Conservation (phyloP, 257 asterid species). For the Nicotiana knightiana region DNA sequence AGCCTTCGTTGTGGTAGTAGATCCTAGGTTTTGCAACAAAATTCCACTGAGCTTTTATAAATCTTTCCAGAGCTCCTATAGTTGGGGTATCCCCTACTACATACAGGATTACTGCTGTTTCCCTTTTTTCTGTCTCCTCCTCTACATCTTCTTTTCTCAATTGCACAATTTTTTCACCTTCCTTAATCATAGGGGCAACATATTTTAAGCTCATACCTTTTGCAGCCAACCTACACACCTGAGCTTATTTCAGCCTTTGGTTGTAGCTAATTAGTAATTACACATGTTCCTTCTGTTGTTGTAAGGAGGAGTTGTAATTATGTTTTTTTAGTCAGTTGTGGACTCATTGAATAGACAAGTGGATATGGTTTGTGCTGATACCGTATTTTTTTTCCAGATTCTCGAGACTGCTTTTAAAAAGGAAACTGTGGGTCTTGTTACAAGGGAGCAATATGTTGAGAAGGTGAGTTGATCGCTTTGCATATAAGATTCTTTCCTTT, state of each 20-base stretch:
- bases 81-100: too few relatives aligned
- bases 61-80: too few relatives aligned
- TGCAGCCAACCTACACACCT: not conserved
- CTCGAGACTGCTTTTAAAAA: slow-evolving; percentile 98
- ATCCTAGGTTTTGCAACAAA: too few relatives aligned
- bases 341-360: not conserved
- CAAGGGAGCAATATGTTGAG: slow-evolving; percentile 94
- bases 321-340: not conserved
- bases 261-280: not conserved
- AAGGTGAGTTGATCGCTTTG: slow-evolving; percentile 41
- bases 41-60: too few relatives aligned
- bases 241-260: not conserved
- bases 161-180: too few relatives aligned
- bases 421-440: slow-evolving; percentile 98
- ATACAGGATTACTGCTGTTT: too few relatives aligned
- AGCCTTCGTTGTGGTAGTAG: too few relatives aligned
- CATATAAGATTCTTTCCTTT: not conserved
- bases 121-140: too few relatives aligned
- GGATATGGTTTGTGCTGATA: not conserved
- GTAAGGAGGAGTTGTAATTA: not conserved
- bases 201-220: too few relatives aligned
- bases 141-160: too few relatives aligned
- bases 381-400: slow-evolving; percentile 34
- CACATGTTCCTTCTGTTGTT: not conserved
- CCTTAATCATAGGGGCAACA: too few relatives aligned